Conservation (phyloP, 2,329 filamentous ascomycete genomes). For the Monosporascus sp. region DNA sequence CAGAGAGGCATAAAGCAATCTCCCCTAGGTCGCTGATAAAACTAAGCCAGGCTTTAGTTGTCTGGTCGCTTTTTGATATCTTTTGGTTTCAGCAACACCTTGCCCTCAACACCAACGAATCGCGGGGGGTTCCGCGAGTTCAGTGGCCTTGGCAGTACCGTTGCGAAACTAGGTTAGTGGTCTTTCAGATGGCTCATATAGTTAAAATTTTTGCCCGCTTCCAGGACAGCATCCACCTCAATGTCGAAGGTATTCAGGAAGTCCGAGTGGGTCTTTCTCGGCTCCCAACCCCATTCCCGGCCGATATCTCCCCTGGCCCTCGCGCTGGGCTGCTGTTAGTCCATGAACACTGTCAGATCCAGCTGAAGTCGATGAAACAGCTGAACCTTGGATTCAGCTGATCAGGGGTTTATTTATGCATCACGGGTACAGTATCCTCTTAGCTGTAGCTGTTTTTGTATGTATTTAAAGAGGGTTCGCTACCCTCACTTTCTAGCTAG, state of each 20-base stretch:
- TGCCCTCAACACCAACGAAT: constrained; percentile 17
- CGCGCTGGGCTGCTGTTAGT: neutral
- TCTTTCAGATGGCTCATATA: neutral
- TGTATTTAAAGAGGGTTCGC: too few relatives aligned
- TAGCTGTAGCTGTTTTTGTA: too few relatives aligned
- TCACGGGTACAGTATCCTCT: too few relatives aligned
- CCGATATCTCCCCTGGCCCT: neutral
- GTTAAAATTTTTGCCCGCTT: neutral
- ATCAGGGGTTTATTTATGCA: too few relatives aligned
- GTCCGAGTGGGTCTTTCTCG: neutral
- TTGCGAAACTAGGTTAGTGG: neutral
- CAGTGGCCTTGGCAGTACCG: constrained; percentile 7
- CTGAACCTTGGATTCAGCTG: too few relatives aligned
- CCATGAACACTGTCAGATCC: too few relatives aligned
- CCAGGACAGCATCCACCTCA: neutral
- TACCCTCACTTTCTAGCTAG: too few relatives aligned
- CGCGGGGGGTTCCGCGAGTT: constrained; percentile 19
- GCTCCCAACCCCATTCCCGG: neutral
- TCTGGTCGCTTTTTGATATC: too few relatives aligned
- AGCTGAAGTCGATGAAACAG: too few relatives aligned
- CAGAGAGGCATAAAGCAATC: too few relatives aligned
- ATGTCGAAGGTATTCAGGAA: neutral
- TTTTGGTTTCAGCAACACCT: constrained; percentile 23
- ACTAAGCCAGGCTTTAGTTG: too few relatives aligned
- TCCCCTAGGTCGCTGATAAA: too few relatives aligned